Evolutionary conservation across 2,329 filamentous ascomycete genomes (phyloP), one percentile per base, ranked within the genome.

Genomic region (Fonsecaea pugnacius): DNA sequence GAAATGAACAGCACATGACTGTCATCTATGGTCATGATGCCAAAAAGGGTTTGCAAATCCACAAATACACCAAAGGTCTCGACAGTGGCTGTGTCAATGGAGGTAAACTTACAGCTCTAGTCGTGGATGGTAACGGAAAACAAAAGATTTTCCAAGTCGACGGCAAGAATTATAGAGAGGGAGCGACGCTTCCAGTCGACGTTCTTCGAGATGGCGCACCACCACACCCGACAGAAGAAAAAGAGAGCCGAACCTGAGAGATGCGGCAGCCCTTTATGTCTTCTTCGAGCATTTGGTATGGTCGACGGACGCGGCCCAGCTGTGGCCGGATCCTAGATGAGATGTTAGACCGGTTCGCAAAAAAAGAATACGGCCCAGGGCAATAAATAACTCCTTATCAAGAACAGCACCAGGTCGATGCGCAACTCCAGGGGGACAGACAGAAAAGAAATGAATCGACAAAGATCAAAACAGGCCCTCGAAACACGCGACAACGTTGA

Each of bases 11-110:
- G n/a, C 70, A 61, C 14, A 85, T 81, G 46, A 91, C 90, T 0
- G 89, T 96, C 46, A 83, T 96, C 63, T 97, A 96, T 76, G 93
- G 93, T 4, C 94, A 98, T 74, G 91, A 97, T 74, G 86, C 91
- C 24, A 88, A 88, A 72, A 78, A 79, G 2, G 92, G 92, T 0
- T 83, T 96, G 30, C 84, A 85, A 72, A 77, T 89, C 18, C 76
- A 85, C 56, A 82, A 84, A 55, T 96, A 91, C 76, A 91, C 89
- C 3, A 91, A 92, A 73, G 95, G 95, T 0, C 80, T 98, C 53
- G 95, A 98, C 76, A 91, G 90, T 0, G 89, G 88, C 0, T 98
- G 95, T 75, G 87, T 91, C 2, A 85, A 85, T 67, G 93, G 92
- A 10, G 88, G 87, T 1, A 82, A 86, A 67, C 79, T 99, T 69